phyloP scores from a whole-genome alignment of 192 early-diverging fungal genomes.

The Coemansia sp. region DNA sequence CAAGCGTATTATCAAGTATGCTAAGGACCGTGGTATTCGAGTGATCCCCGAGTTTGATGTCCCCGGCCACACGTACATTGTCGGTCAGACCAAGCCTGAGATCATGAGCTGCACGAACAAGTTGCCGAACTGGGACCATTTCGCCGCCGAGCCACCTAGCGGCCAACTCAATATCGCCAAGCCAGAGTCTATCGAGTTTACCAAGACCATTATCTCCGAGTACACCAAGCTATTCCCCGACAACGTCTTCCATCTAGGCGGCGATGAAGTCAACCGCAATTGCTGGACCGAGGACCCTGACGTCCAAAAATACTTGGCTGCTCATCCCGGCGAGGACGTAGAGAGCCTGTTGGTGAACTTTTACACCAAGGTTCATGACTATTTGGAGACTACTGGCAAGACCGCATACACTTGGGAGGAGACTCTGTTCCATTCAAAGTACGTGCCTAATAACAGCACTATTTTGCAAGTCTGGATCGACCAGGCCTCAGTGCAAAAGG shows the following conservation, averaged over 20 bases:
- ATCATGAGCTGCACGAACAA: slow-evolving; percentile 62
- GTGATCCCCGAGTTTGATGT: slow-evolving; percentile 91
- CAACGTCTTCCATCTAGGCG: slow-evolving; percentile 70
- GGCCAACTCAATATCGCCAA: slow-evolving; percentile 79
- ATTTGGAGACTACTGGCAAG: slow-evolving; percentile 58
- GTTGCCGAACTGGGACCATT: slow-evolving; percentile 62
- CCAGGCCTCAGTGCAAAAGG: slow-evolving; percentile 55
- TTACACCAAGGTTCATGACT: slow-evolving; percentile 59
- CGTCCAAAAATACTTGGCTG: slow-evolving; percentile 31
- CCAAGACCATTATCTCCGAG: slow-evolving; percentile 69
- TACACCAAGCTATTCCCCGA: slow-evolving; percentile 70
- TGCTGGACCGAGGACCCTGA: slow-evolving; percentile 64
- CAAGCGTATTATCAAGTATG: slow-evolving; percentile 67
- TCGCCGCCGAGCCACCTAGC: slow-evolving; percentile 72
- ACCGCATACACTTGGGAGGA: slow-evolving; percentile 82
- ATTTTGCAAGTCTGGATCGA: slow-evolving; percentile 71
- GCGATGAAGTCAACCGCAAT: slow-evolving; percentile 71
- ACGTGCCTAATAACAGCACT: slow-evolving; percentile 59
- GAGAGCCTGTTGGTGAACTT: slow-evolving; percentile 46
- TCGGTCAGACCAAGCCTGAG: slow-evolving; percentile 59
- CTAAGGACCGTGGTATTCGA: slow-evolving; percentile 73
- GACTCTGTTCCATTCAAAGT: slow-evolving; percentile 58
- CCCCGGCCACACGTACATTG: slow-evolving; percentile 70
- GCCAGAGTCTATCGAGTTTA: slow-evolving; percentile 62
- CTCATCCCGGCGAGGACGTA: slow-evolving; percentile 30